phyloP scores from a whole-genome alignment of 2,329 filamentous ascomycete species.

The Cytospora piceicola region DNA sequence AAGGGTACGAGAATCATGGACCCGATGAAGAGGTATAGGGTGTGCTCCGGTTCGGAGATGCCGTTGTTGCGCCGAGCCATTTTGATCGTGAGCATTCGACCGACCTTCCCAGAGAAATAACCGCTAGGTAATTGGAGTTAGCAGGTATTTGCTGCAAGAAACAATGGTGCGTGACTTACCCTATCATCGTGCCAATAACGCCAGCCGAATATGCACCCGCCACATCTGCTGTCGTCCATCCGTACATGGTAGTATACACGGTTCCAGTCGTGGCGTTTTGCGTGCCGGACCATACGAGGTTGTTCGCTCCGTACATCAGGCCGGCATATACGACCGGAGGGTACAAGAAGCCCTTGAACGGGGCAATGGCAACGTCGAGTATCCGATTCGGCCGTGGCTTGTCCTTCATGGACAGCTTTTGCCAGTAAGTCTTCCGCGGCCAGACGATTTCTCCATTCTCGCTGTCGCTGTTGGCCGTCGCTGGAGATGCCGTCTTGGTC shows the following conservation, averaged over 20 bases:
- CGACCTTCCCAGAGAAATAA: conserved; percentile 35
- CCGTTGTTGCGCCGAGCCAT: conserved; percentile 34
- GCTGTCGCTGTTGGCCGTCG: background rate
- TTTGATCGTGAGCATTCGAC: conserved; percentile 31
- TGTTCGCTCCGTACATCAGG: conserved; percentile 41
- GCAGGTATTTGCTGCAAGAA: conserved; percentile 15
- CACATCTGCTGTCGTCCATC: conserved; percentile 38
- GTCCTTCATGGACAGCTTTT: conserved; percentile 42
- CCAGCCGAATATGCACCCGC: conserved; percentile 38
- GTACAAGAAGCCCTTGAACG: conserved; percentile 39
- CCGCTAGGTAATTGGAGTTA: conserved; percentile 34
- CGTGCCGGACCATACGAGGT: conserved; percentile 39
- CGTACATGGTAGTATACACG: conserved; percentile 39
- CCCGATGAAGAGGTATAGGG: conserved; percentile 32
- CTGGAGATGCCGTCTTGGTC: background rate
- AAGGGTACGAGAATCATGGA: conserved; percentile 33
- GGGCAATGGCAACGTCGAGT: conserved; percentile 41
- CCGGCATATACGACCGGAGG: conserved; percentile 40
- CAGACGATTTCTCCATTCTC: conserved; percentile 28
- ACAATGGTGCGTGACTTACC: no score
- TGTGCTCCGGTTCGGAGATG: conserved; percentile 35
- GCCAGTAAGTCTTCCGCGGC: conserved; percentile 43
- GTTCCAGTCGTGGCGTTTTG: conserved; percentile 40
- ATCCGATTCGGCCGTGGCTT: conserved; percentile 45
- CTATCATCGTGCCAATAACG: conserved; percentile 30